A percentile compares a stretch with the other conserved stretches of the same genome.
These are phyloP conservation scores for Aspergillus melleus DNA, from an alignment of 2,329 filamentous ascomycete species.

Conservation along the genomic window DNA sequence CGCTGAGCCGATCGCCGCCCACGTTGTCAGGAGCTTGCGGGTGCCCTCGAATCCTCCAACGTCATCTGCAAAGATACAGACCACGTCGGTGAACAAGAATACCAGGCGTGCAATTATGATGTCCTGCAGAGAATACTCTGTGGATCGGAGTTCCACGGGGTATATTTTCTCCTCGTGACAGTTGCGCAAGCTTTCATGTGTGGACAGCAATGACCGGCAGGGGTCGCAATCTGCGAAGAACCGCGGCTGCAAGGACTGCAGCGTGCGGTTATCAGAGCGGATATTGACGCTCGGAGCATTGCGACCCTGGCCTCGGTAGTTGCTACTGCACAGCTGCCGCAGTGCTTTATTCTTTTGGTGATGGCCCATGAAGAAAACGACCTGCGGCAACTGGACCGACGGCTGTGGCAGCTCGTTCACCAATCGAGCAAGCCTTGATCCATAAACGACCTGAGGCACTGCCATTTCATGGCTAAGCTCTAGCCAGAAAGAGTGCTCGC, in stretches of 20 bases:
- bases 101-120: too few relatives aligned
- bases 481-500: constrained; percentile 1
- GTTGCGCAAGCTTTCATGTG: too few relatives aligned
- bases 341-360: constrained; percentile 8
- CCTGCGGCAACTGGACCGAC: constrained; percentile 6
- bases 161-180: too few relatives aligned
- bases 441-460: not conserved
- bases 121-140: too few relatives aligned
- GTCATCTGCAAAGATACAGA: too few relatives aligned
- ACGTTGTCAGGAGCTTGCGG: too few relatives aligned
- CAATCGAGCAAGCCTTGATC: not conserved
- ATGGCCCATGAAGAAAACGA: constrained; percentile 7
- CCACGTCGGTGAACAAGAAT: too few relatives aligned
- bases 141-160: too few relatives aligned
- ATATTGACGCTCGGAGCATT: constrained; percentile 8
- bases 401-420: constrained; percentile 3
- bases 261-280: constrained; percentile 8
- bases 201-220: too few relatives aligned
- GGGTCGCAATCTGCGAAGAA: too few relatives aligned
- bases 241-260: constrained; percentile 5
- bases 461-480: not conserved
- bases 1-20: too few relatives aligned
- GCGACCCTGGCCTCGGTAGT: constrained; percentile 6
- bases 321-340: constrained; percentile 5
- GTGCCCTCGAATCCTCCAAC: too few relatives aligned